Evolutionary conservation across 2,329 filamentous ascomycete species (phyloP).

Genomic region (Arthroderma uncinatum): DNA sequence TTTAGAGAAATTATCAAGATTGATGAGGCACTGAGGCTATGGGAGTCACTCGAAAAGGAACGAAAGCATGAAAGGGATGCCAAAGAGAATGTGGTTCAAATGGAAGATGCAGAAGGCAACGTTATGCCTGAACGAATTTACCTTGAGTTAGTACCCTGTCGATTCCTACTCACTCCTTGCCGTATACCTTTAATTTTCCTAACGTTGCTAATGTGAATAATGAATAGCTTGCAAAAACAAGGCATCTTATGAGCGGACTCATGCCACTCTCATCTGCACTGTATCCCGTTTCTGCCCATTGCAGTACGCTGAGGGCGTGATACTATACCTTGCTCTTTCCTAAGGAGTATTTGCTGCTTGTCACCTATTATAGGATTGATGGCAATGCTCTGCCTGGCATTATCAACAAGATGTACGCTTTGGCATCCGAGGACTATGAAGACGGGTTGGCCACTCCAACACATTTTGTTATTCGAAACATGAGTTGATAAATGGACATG

Average conservation of each 20-base stretch:
- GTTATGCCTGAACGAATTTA: conserved; percentile 99
- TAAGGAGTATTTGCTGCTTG: background rate
- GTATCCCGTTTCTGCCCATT: background rate
- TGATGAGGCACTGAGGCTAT: conserved; percentile 73
- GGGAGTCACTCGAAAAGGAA: conserved; percentile 86
- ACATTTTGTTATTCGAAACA: background rate
- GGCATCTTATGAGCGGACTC: conserved; percentile 15
- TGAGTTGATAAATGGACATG: background rate
- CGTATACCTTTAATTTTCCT: background rate
- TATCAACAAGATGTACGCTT: background rate
- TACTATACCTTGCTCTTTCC: background rate
- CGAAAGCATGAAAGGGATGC: conserved; percentile 65
- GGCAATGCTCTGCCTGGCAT: background rate
- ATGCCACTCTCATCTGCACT: no score
- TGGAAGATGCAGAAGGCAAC: conserved; percentile 95
- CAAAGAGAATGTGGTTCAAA: conserved; percentile 82
- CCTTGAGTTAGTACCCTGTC: conserved; percentile 48
- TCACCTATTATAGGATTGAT: background rate
- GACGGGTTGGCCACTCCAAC: background rate
- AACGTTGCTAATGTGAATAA: conserved; percentile 10
- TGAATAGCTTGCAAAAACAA: conserved; percentile 18
- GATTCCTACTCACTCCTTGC: background rate
- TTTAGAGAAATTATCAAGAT: conserved; percentile 93
- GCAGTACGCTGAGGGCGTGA: background rate
- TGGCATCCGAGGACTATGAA: no score